These are phyloP conservation scores for Dalbergia oliveri DNA, from an alignment of 306 rosid species.

Conservation along the genomic window DNA sequence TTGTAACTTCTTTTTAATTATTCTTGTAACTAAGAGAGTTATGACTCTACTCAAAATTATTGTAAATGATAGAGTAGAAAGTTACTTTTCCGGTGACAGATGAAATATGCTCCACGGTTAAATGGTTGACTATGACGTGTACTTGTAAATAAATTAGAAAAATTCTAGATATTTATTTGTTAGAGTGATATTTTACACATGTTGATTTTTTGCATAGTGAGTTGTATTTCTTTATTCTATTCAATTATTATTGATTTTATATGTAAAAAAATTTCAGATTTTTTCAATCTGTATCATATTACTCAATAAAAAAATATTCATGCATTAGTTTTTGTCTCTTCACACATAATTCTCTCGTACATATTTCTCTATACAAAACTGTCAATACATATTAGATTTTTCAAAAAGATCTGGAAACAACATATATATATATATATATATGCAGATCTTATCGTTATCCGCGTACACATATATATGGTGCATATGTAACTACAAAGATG, in stretches of 20 bases:
- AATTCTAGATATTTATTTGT: no score
- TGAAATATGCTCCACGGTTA: background rate
- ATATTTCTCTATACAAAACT: background rate
- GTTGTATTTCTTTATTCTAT: no score
- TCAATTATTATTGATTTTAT: no score
- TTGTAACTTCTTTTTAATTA: no score
- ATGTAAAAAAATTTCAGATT: no score
- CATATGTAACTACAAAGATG: background rate
- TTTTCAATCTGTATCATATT: no score
- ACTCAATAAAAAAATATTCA: background rate
- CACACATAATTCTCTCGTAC: background rate
- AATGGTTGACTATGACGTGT: background rate
- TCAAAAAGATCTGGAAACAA: background rate
- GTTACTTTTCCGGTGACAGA: no score
- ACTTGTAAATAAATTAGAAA: background rate
- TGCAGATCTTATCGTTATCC: constrained; percentile 9
- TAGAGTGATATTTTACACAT: no score
- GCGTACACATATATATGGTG: constrained; percentile 10
- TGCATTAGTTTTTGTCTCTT: background rate
- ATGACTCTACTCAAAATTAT: background rate
- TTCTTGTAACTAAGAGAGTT: no score
- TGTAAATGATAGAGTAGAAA: background rate
- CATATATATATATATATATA: no score
- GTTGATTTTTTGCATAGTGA: no score
- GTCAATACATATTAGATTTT: background rate